These are phyloP conservation scores for Coprinellus aureogranulatus DNA, from an alignment of 768 basidiomycete genomes.

Conservation along the genomic window DNA sequence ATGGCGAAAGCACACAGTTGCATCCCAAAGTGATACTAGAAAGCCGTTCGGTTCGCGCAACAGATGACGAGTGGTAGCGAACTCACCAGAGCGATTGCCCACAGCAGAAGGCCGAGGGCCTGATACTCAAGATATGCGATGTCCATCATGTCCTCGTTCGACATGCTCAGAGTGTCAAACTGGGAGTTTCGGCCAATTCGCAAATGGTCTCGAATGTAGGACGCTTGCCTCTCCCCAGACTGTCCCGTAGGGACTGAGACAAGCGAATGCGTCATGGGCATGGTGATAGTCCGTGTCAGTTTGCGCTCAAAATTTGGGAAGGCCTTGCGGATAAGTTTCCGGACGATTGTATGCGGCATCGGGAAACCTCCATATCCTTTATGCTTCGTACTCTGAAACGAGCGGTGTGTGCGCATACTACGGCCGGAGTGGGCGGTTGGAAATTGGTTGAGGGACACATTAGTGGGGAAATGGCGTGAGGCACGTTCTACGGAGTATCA, in stretches of 20 bases:
- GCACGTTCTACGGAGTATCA: not conserved
- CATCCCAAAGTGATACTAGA: slow-evolving; percentile 72
- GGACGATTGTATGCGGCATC: slow-evolving; percentile 59
- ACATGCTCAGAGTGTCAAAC: slow-evolving; percentile 59
- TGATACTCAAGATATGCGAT: slow-evolving; percentile 93
- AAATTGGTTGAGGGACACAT: slow-evolving; percentile 14
- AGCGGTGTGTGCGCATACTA: slow-evolving; percentile 14
- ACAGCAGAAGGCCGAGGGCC: slow-evolving; percentile 74
- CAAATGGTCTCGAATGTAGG: slow-evolving; percentile 81
- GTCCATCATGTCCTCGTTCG: slow-evolving; percentile 79
- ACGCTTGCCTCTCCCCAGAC: slow-evolving; percentile 51
- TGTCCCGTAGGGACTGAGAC: slow-evolving; percentile 40
- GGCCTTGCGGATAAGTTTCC: slow-evolving; percentile 45
- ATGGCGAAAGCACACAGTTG: slow-evolving; percentile 72
- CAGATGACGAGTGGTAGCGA: not conserved
- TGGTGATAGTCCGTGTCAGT: slow-evolving; percentile 69
- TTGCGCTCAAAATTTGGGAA: slow-evolving; percentile 64
- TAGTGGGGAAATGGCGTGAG: not conserved
- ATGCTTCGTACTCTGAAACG: slow-evolving; percentile 31
- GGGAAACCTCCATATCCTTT: slow-evolving; percentile 73
- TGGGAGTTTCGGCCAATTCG: slow-evolving; percentile 77
- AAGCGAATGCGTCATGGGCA: slow-evolving; percentile 67
- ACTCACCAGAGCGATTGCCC: slow-evolving; percentile 75
- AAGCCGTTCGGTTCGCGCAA: slow-evolving; percentile 3
- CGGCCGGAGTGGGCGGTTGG: slow-evolving; percentile 12